Evolutionary conservation across 129 eudicot genomes (phyloP), one percentile per base, ranked within the genome.

Genomic region (Centella asiatica): DNA sequence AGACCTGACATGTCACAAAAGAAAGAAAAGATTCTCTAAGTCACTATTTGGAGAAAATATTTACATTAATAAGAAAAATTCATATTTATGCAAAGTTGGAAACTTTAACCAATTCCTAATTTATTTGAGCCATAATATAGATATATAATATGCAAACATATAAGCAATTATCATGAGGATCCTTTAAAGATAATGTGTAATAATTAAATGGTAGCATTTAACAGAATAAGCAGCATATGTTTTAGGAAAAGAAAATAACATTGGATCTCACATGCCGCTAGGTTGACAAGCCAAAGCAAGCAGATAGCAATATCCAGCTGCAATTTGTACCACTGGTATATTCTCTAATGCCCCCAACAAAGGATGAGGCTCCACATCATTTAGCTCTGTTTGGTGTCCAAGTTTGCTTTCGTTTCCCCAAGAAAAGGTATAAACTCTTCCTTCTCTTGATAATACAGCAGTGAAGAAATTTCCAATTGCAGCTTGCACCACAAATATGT

Each of bases 391-490:
- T 66, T 92, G 99, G 73, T 92, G 99, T 57, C 99, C 96, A n/a
- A 92, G 87, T 69, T 73, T 87, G 48, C n/a, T 74, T 64, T 92
- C 96, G 6, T 74, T 81, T 23, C 99, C 99, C 99, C 99, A 92
- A 0, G 96, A 92, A 63, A 92, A 87, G 0, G 99, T 92, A 75
- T 87, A 85, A 31, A 92, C 82, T 72, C 84, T 74, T 47, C 99
- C 96, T 74, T 92, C 96, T 62, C 99, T 76, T 53, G 99, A 92
- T 54, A 92, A 78, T 18, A 92, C 95, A 2, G 95, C 88, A 0
- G 96, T 92, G 69, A 92, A 92, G 90, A 92, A 87, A 46, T 92
- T 84, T 20, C 96, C 99, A 39, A 92, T 87, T 29, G 99, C 96
- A 62, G 88, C 99, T 78, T 92, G 96, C 62, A 92, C 99, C 37